Conservation (phyloP, 306 rosid genomes). For the Trifolium dubium region DNA sequence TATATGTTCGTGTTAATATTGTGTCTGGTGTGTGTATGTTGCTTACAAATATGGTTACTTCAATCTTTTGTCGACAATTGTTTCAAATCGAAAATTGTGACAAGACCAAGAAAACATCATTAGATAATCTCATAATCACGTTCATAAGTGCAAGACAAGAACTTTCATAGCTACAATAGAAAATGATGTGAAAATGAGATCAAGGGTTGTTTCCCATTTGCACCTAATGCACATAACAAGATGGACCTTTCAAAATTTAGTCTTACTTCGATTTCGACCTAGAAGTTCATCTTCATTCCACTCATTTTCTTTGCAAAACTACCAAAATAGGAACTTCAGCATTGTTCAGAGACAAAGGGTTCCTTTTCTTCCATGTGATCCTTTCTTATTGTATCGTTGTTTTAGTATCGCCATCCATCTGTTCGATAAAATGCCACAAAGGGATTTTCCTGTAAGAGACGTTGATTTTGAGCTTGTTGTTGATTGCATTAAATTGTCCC, state of each 20-base stretch:
- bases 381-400: background rate
- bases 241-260: slow-evolving; percentile 24
- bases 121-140: background rate
- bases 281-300: slow-evolving; percentile 9
- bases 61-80: too few relatives aligned
- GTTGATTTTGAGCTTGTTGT: slow-evolving; percentile 33
- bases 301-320: slow-evolving; percentile 35
- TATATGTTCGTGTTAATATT: background rate
- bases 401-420: slow-evolving; percentile 28
- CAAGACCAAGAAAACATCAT: background rate
- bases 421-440: slow-evolving; percentile 54
- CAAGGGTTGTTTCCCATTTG: slow-evolving; percentile 34
- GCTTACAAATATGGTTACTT: too few relatives aligned
- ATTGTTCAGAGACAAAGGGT: slow-evolving; percentile 12
- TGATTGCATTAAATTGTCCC: slow-evolving; percentile 41
- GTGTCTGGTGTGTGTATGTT: background rate
- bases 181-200: slow-evolving; percentile 42
- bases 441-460: slow-evolving; percentile 14
- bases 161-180: slow-evolving; percentile 15
- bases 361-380: slow-evolving; percentile 16
- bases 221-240: slow-evolving; percentile 24
- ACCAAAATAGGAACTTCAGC: slow-evolving; percentile 3
- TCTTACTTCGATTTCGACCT: slow-evolving; percentile 7
- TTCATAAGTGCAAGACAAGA: background rate
- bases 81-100: background rate